Base-by-base conservation (phyloP, 1,284 basidiomycete species). In the Xanthoconium separans region DNA sequence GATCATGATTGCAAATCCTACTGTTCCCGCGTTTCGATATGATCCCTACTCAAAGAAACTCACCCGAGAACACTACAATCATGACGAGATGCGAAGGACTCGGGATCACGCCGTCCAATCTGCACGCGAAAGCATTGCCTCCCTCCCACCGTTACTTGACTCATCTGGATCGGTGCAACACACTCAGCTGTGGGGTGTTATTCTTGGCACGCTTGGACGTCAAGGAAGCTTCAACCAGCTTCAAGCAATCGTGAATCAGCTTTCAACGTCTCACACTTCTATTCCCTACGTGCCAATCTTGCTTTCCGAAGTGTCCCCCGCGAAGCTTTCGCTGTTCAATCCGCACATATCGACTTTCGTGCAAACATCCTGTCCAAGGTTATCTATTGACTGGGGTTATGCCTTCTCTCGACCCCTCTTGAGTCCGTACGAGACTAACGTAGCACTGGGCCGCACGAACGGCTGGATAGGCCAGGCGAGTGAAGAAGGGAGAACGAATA, bases 341-440 rank as follows among this genome's bases (percentile, higher is more conserved):
- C 80, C 83, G 1, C 80, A 93, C 60, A 81, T 98, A 54, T 85
- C 89, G 5, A 87, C 90, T 1, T 98, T 98, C 66, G 85, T 98
- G 20, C 96, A 98, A 70, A 98, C 96, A 2, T 93, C 93, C 0
- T 98, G 96, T 73, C 96, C 96, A 2, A 83, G 96, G 15, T 74
- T 99, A 47, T 95, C 93, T 8, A 99, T 99, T 57, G 97, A 99
- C 70, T 99, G 97, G 97, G 95, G 95, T 3, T 95, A 95, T 65
- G 96, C 96, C 0, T 99, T 99, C 73, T 78, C 88, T 48, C 80
- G 83, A 30, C 97, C 97, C 0, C 75, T 99, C 44, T 75, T 99
- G 29, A 96, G 87, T 61, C 95, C 96, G 0, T 99, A 98, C 70
- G 97, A 99, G 73, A 89, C 93, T 0, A 87, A 89, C 10, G 91